These are phyloP conservation scores for Lipomyces lipofer DNA, from an alignment of 805 yeast genomes.

Conservation along the genomic window DNA sequence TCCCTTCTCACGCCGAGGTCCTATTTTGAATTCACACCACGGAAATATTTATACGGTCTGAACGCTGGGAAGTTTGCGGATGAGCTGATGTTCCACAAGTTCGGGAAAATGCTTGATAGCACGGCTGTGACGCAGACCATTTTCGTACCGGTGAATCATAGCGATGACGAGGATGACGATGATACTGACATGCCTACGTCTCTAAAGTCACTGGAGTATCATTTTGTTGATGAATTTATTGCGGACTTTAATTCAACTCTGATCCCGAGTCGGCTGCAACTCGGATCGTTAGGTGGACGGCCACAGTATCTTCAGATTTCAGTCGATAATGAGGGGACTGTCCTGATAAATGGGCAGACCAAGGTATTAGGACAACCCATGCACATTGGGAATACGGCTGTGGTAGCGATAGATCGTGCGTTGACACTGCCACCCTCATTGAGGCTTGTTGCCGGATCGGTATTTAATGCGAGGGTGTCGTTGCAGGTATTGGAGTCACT, in stretches of 20 bases:
- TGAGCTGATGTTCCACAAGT: conserved; percentile 23
- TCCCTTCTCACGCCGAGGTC: conserved; percentile 18
- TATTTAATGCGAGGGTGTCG: conserved; percentile 4
- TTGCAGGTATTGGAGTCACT: conserved; percentile 3
- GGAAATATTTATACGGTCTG: conserved; percentile 25
- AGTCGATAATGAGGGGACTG: not conserved
- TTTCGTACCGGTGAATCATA: conserved; percentile 26
- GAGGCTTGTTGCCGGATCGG: conserved; percentile 11
- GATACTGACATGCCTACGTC: conserved; percentile 14
- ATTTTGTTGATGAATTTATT: conserved; percentile 12
- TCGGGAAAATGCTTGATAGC: conserved; percentile 8
- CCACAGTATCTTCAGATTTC: conserved; percentile 10
- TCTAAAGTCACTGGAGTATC: conserved; percentile 14
- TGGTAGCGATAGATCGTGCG: conserved; percentile 22
- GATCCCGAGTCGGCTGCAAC: conserved; percentile 8
- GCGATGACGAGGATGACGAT: too few relatives aligned
- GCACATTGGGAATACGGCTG: conserved; percentile 23
- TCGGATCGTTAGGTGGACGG: conserved; percentile 3
- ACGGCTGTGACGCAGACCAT: conserved; percentile 19
- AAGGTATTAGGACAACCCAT: conserved; percentile 14
- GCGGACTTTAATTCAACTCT: not conserved
- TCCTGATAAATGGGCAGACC: conserved; percentile 15
- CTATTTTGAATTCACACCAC: conserved; percentile 25
- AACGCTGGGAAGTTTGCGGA: conserved; percentile 17
- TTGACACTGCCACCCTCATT: conserved; percentile 25